A percentile compares a stretch with the other conserved stretches of the same genome.
These are phyloP conservation scores for Chiua virens DNA, from an alignment of 768 basidiomycete species.

Conservation along the genomic window DNA sequence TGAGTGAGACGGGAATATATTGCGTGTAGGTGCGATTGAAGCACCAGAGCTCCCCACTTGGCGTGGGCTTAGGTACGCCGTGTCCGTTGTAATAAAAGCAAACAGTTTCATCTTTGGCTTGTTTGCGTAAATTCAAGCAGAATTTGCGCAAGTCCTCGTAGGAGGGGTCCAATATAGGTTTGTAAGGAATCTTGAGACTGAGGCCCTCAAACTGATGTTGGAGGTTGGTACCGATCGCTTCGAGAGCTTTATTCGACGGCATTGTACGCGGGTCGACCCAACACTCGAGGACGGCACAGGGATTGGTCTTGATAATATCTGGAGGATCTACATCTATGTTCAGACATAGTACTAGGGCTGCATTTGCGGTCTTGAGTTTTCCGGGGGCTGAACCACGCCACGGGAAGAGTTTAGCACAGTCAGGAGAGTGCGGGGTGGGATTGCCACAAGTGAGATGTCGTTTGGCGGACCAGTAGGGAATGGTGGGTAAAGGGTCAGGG, in stretches of 20 bases:
- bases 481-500: slow-evolving; percentile 53
- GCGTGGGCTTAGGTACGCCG: slow-evolving; percentile 94
- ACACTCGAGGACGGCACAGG: slow-evolving; percentile 91
- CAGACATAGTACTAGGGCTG: slow-evolving; percentile 85
- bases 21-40: slow-evolving; percentile 98
- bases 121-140: slow-evolving; percentile 78
- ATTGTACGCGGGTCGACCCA: slow-evolving; percentile 97
- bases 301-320: slow-evolving; percentile 95
- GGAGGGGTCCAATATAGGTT: slow-evolving; percentile 92
- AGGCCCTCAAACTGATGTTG: slow-evolving; percentile 96
- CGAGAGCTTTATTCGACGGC: slow-evolving; percentile 90
- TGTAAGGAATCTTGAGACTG: slow-evolving; percentile 91
- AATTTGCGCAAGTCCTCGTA: slow-evolving; percentile 91
- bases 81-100: slow-evolving; percentile 99
- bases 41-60: slow-evolving; percentile 96
- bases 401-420: slow-evolving; percentile 62
- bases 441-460: slow-evolving; percentile 91
- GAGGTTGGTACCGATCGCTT: slow-evolving; percentile 89
- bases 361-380: slow-evolving; percentile 89
- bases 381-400: slow-evolving; percentile 83
- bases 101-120: slow-evolving; percentile 90
- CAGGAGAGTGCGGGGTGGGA: slow-evolving; percentile 67
- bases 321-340: slow-evolving; percentile 99
- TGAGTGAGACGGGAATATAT: slow-evolving; percentile 94
- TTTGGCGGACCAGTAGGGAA: slow-evolving; percentile 86